Base-by-base conservation (phyloP, 2,329 filamentous ascomycete species). In the Metarhizium album region DNA sequence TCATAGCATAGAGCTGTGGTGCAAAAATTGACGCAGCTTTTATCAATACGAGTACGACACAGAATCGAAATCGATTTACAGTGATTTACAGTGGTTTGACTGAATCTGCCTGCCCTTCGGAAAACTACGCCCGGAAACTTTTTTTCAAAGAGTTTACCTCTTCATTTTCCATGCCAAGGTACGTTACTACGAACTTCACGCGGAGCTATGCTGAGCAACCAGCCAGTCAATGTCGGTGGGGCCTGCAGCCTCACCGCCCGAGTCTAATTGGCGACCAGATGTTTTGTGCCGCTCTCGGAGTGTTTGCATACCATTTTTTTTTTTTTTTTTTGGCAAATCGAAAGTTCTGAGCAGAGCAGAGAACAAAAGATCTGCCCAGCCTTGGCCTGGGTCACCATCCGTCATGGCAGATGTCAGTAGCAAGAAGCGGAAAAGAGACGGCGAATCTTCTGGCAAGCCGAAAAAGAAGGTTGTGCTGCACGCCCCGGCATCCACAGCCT, bases 351-450 rank as follows among this genome's bases (percentile, higher is more conserved):
- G 51, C 29, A 22, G 37, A 31, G 42, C 43, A 29, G 33, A n/a
- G n/a, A n/a, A n/a, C n/a, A n/a, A n/a, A 29, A 29, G 27, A 29
- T 2, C 27, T 8, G 27, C 27, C 47, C 47, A 27, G 31, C 33
- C n/a, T 37, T 38, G 38, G 22, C n/a, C 40, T 7, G 16, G 29
- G 3, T n/a, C 50, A 42, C 3, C 14, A 7, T 29, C 40, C 23
- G 51, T 23, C 37, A 75, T 74, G 71, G 65, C 64, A 31, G 65
- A 68, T 46, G 52, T 60, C 38, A 69, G 63, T 53, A 65, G 60
- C 52, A 75, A 75, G 61, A 82, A 82, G 65, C 70, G 78, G 52
- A 82, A 82, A 66, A 70, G 75, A 54, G 67, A 68, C 18, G 68
- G 68, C 37, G 70, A 73, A 11, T 60, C 64, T 38, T 59, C 63